Percentiles rank a stretch among this genome's conserved stretches.
These are phyloP conservation scores for Ustilago tritici DNA, from an alignment of 1,284 basidiomycete species.

Conservation along the genomic window DNA sequence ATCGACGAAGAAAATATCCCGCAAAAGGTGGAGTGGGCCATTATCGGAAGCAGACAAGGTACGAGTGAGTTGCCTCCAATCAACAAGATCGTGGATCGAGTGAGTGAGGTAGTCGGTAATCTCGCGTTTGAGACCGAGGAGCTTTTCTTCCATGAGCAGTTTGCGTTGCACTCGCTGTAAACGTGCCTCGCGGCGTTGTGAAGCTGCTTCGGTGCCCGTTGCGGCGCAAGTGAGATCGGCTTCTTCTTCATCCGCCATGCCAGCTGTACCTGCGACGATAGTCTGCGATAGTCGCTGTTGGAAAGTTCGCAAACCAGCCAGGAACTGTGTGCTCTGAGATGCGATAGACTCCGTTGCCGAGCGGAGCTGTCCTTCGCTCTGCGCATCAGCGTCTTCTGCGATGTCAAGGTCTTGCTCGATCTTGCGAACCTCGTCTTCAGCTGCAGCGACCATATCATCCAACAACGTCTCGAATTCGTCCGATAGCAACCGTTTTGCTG, in stretches of 20 bases:
- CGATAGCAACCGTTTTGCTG: conserved; percentile 32
- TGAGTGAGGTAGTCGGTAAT: conserved; percentile 47
- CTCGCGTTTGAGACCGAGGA: conserved; percentile 47
- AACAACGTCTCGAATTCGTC: conserved; percentile 48
- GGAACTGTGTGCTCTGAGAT: conserved; percentile 29
- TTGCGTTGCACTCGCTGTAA: conserved; percentile 41
- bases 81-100: conserved; percentile 30
- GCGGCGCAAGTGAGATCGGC: conserved; percentile 9
- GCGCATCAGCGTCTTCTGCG: conserved; percentile 3
- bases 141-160: conserved; percentile 48
- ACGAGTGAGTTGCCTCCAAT: conserved; percentile 28
- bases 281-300: conserved; percentile 44
- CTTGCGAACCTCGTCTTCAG: conserved; percentile 32
- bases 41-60: conserved; percentile 4
- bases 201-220: conserved; percentile 11
- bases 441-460: conserved; percentile 44
- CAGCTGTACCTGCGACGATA: conserved; percentile 28
- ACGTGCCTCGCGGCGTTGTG: conserved; percentile 34
- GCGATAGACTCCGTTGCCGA: conserved; percentile 18
- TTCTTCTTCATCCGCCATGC: conserved; percentile 26
- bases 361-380: conserved; percentile 11
- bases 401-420: conserved; percentile 23
- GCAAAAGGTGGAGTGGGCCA: conserved; percentile 21
- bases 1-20: conserved; percentile 44
- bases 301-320: conserved; percentile 41